These are phyloP conservation scores for Elsinoe australis DNA, from an alignment of 2,329 filamentous ascomycete genomes.

Conservation along the genomic window DNA sequence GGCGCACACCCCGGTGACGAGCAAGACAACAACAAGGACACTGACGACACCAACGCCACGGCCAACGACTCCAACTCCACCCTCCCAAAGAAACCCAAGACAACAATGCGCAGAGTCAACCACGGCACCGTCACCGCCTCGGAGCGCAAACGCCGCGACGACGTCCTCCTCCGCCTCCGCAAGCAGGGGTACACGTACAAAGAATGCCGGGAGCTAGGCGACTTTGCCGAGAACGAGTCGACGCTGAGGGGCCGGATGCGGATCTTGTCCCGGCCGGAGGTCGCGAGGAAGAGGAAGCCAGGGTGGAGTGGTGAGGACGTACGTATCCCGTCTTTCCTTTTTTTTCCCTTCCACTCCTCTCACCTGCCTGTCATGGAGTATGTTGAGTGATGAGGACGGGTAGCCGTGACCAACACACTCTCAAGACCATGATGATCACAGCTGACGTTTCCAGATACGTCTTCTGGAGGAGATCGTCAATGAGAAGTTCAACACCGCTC, in stretches of 20 bases:
- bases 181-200: constrained; percentile 54
- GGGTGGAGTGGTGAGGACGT: constrained; percentile 58
- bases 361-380: background rate
- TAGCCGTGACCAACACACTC: background rate
- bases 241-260: constrained; percentile 63
- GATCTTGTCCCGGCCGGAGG: constrained; percentile 56
- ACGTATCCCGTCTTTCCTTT: constrained; percentile 33
- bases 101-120: background rate
- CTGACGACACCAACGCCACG: background rate
- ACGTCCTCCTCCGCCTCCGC: constrained; percentile 48
- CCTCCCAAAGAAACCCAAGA: background rate
- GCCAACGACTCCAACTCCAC: background rate
- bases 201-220: constrained; percentile 51
- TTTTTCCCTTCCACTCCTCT: background rate
- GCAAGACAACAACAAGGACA: background rate
- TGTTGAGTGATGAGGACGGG: background rate
- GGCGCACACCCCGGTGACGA: background rate
- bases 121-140: background rate
- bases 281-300: constrained; percentile 57
- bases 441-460: constrained; percentile 25
- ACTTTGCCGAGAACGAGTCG: constrained; percentile 59
- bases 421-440: background rate
- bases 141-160: constrained; percentile 24
- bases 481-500: background rate
- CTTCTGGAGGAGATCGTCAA: constrained; percentile 21